Conservation (phyloP, 495 filamentous ascomycete genomes). For the Neurospora sp. region DNA sequence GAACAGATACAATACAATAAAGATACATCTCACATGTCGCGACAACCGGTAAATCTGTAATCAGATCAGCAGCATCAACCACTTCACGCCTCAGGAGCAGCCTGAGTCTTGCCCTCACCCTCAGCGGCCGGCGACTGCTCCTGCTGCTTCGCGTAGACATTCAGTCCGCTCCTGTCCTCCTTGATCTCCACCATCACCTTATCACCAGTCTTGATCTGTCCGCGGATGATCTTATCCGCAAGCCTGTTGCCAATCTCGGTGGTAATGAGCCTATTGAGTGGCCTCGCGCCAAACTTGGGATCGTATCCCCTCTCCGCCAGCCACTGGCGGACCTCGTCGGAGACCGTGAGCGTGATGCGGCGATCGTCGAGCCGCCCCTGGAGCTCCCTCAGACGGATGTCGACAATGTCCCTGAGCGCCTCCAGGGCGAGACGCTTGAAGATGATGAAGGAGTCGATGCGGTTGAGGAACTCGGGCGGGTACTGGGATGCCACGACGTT, state of each 20-base stretch:
- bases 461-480: constrained; percentile 90
- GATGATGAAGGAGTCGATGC: constrained; percentile 93
- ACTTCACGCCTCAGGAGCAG: neutral
- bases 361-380: constrained; percentile 77
- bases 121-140: neutral
- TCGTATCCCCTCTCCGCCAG: constrained; percentile 83
- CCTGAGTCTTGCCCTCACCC: neutral
- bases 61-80: neutral
- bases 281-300: constrained; percentile 83
- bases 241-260: constrained; percentile 82
- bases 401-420: constrained; percentile 84
- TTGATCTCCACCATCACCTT: constrained; percentile 57
- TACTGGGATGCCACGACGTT: constrained; percentile 73
- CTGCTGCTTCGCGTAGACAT: constrained; percentile 17
- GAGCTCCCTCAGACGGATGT: constrained; percentile 80
- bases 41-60: neutral
- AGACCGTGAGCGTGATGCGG: constrained; percentile 65
- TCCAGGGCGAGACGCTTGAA: constrained; percentile 72
- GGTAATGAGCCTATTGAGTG: constrained; percentile 80
- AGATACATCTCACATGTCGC: neutral
- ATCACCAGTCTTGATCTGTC: constrained; percentile 67
- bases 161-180: constrained; percentile 41
- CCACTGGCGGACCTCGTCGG: constrained; percentile 68
- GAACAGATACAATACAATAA: neutral
- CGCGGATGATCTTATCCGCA: constrained; percentile 85